Conservation (phyloP, 306 rosid genomes). For the Lablab purpureus region DNA sequence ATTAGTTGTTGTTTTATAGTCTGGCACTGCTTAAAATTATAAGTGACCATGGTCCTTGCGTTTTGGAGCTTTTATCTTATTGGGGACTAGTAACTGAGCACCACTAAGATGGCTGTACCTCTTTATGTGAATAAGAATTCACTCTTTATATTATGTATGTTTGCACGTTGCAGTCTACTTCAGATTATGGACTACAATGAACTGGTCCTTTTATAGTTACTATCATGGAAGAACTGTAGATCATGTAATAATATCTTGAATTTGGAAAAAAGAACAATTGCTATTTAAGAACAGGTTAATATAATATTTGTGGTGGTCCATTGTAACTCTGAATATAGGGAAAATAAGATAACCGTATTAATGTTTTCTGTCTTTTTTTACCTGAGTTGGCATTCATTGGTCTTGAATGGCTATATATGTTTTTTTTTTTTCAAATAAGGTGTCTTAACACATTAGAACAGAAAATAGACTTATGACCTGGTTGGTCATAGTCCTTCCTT, state of each 20-base stretch:
- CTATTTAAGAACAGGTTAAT: slow-evolving; percentile 1
- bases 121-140: slow-evolving; percentile 32
- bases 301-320: slow-evolving; percentile 22
- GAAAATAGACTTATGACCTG: neutral
- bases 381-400: slow-evolving; percentile 8
- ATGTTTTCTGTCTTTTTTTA: slow-evolving; percentile 10
- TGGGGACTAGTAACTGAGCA: slow-evolving; percentile 41
- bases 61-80: slow-evolving; percentile 27
- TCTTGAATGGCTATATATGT: slow-evolving; percentile 1
- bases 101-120: slow-evolving; percentile 4
- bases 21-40: slow-evolving; percentile 3
- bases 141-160: neutral
- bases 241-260: slow-evolving; percentile 33
- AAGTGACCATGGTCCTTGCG: slow-evolving; percentile 25
- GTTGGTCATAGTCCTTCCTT: neutral
- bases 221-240: slow-evolving; percentile 24
- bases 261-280: slow-evolving; percentile 34
- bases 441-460: slow-evolving; percentile 8
- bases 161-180: slow-evolving; percentile 6
- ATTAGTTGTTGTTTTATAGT: slow-evolving; percentile 4
- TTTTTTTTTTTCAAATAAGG: neutral
- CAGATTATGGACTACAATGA: slow-evolving; percentile 49
- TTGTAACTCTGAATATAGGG: neutral
- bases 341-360: slow-evolving; percentile 24
- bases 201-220: slow-evolving; percentile 30